phyloP scores from a whole-genome alignment of 169 alveolate genomes.

The Cryptosporidium tyzzeri region DNA sequence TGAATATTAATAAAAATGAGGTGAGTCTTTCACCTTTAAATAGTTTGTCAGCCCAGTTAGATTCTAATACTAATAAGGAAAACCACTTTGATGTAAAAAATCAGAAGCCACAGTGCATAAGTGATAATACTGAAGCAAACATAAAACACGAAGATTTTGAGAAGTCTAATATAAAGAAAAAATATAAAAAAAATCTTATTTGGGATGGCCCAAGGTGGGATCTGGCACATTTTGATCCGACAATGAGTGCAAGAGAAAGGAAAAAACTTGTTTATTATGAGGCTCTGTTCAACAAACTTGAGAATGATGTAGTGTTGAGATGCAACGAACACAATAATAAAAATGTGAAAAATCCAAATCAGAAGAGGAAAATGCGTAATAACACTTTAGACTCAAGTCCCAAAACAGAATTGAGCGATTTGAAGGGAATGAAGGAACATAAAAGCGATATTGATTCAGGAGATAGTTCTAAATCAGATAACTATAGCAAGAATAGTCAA shows the following conservation, averaged over 20 bases:
- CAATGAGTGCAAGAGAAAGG: slow-evolving; percentile 71
- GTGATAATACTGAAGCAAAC: not conserved
- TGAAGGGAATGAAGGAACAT: not conserved
- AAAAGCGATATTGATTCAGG: not conserved
- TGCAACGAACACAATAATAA: slow-evolving; percentile 22
- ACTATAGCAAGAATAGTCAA: not conserved
- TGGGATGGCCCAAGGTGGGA: slow-evolving; percentile 77
- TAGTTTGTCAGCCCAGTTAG: not conserved
- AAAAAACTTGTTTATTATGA: slow-evolving; percentile 63
- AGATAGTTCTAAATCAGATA: not conserved
- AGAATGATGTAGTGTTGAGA: slow-evolving; percentile 25
- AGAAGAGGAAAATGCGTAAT: slow-evolving; percentile 36
- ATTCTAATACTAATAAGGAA: not conserved
- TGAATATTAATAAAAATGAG: slow-evolving; percentile 21
- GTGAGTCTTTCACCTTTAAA: slow-evolving; percentile 14
- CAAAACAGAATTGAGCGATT: not conserved
- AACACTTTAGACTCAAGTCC: not conserved
- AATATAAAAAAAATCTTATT: slow-evolving; percentile 61
- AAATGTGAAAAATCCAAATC: not conserved
- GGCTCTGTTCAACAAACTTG: slow-evolving; percentile 50
- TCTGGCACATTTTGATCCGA: slow-evolving; percentile 72
- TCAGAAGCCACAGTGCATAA: not conserved
- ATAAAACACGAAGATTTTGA: slow-evolving; percentile 2
- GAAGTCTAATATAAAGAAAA: slow-evolving; percentile 29
- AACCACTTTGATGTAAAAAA: not conserved